Evolutionary conservation across 352 stramenopile genomes (phyloP), one percentile per base, ranked within the genome.

Genomic region (Albugo candida): DNA sequence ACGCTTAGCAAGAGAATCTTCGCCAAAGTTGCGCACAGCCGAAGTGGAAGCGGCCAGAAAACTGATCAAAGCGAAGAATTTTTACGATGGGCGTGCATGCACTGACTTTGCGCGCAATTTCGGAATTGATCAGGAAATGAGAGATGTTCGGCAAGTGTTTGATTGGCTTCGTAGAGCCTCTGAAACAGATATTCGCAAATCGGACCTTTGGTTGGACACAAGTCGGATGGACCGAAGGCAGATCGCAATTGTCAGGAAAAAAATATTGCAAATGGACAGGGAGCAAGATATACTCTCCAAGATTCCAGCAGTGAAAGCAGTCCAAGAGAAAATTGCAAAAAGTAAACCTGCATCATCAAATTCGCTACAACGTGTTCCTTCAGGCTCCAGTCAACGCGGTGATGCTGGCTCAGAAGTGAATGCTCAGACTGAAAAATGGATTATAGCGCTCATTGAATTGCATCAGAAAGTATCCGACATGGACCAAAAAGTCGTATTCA

Each of bases 161-260:
- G 77, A 91, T 48, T 91, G 77, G 77, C 58, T 91, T 14, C 79
- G 82, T 51, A 36, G 73, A 34, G 63, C 70, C 18, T 68, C 83
- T 24, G 77, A 91, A 48, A 59, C 59, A 13, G 77, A 91, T 58
- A 86, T 91, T 47, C 85, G 86, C 63, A 73, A 68, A 41, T 79
- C 83, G 65, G 77, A 91, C 55, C 77, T 77, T 54, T 91, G 78
- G 78, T 56, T 91, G 4, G 75, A 87, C 36, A 62, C 64, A 37
- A 83, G 67, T 55, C 77, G 77, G 51, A 86, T 83, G 61, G 78
- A 91, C 52, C 78, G 74, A 49, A 91, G 87, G 71, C 67, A 83
- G 48, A 80, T 87, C 36, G 74, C 84, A 50, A 54, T 64, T 37
- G 56, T 87, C 21, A 83, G 83, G 61, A 64, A 73, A 18, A 91